phyloP scores from a whole-genome alignment of 2,329 filamentous ascomycete species.

The Helicocarpus griseus region DNA sequence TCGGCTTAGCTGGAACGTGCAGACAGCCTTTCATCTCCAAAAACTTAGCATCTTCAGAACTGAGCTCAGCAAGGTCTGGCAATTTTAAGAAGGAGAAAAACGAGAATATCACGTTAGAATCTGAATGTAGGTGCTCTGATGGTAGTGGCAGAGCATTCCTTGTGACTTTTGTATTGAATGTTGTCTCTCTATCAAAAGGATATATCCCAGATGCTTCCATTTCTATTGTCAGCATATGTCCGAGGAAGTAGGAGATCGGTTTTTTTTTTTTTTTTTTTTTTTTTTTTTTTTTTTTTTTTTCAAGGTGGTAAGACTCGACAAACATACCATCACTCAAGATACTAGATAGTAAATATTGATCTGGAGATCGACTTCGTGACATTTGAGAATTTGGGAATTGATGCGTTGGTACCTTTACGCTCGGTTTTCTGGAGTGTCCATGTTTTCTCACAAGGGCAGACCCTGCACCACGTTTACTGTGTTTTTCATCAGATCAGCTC shows the following conservation, averaged over 20 bases:
- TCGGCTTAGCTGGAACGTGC: conserved; percentile 31
- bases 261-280: too few relatives aligned
- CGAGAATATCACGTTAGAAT: conserved; percentile 15
- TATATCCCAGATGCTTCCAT: too few relatives aligned
- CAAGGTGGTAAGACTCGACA: too few relatives aligned
- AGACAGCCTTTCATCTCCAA: conserved; percentile 40
- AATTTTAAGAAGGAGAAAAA: conserved; percentile 17
- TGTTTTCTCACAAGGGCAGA: neutral
- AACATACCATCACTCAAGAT: neutral
- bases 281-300: too few relatives aligned
- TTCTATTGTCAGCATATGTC: too few relatives aligned
- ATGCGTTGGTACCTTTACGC: neutral
- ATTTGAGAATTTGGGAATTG: too few relatives aligned
- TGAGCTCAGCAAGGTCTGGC: conserved; percentile 11
- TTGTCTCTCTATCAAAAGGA: neutral
- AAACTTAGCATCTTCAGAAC: conserved; percentile 39
- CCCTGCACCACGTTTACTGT: neutral
- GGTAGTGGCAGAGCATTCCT: too few relatives aligned
- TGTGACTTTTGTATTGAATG: neutral
- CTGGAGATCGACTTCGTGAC: neutral
- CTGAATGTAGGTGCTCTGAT: neutral
- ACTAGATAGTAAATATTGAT: neutral
- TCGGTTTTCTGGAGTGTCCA: neutral
- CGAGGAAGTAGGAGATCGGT: too few relatives aligned
- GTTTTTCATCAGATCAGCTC: too few relatives aligned